Base-by-base conservation (phyloP, 345 rosid genomes). In the Citropsis articulata region DNA sequence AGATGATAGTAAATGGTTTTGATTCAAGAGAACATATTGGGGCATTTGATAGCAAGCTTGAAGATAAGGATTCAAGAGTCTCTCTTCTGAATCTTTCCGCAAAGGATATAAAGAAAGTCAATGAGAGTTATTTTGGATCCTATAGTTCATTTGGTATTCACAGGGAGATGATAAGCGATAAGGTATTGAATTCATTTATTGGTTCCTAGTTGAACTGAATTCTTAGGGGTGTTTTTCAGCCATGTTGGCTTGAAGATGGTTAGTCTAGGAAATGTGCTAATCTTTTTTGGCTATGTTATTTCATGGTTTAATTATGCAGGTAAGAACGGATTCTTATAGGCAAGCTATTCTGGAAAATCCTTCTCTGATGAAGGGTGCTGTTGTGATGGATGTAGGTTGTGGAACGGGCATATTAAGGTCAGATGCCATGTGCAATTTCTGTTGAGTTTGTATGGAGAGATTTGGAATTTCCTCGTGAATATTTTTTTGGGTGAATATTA, bases 311-410 rank as follows among this genome's bases (percentile, higher is more conserved):
- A 42, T 77, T 71, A n/a, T 73, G 83, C 84, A 93, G 99, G 90
- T 89, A 42, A 88, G 99, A 81, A 96, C 92, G 56, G 95, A 92
- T 36, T 91, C 97, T 21, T 96, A 96, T 78, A 67, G 91, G 73
- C 90, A 90, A 85, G 98, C 99, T 77, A 76, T 96, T 80, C 76
- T 94, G 88, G 83, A 89, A 84, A 94, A 96, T 83, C 93, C 93
- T 70, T 88, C 93, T 72, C 93, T 94, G 77, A 75, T 96, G 71
- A 83, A 55, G 55, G 93, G 86, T 82, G 89, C 95, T 45, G 90
- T 90, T 82, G 98, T 94, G 22, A 96, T 96, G 98, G 99, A 94
- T 88, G 94, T 94, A 74, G 99, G 99, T 73, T 94, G 97, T 85
- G 99, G 99, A 69, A 96, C 98, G 65, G 99, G 99, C 79, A 85